Conservation (phyloP, 495 filamentous ascomycete genomes). For the Penicillium goetzii region DNA sequence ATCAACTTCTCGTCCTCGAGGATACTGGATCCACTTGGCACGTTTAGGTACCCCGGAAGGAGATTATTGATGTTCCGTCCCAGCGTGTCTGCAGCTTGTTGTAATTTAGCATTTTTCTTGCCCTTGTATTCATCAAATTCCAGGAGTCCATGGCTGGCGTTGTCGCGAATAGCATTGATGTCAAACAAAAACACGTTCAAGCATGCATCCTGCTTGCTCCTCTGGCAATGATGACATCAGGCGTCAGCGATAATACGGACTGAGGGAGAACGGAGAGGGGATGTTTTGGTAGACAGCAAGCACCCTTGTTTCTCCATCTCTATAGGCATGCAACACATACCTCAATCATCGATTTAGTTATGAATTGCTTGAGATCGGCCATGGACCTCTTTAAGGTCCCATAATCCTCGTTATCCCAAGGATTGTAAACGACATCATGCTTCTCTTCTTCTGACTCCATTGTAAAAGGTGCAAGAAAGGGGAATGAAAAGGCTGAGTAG, state of each 20-base stretch:
- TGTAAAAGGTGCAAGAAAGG: neutral
- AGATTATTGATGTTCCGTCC: neutral
- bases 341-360: neutral
- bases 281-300: too few species aligned
- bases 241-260: neutral
- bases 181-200: neutral
- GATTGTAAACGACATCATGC: neutral
- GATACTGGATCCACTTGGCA: neutral
- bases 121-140: neutral
- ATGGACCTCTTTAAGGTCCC: neutral
- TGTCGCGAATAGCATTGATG: neutral
- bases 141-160: neutral
- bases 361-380: neutral
- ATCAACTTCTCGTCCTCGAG: neutral
- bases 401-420: neutral
- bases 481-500: neutral
- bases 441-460: neutral
- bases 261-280: too few species aligned
- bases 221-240: neutral
- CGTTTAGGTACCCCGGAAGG: neutral
- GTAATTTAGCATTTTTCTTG: neutral
- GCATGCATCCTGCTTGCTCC: neutral
- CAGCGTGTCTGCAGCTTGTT: neutral
- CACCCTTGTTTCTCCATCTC: too few species aligned
- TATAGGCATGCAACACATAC: neutral